Percentiles rank a stretch among this genome's conserved stretches.
These are phyloP conservation scores for Russula vinacea DNA, from an alignment of 768 basidiomycete species.

Conservation along the genomic window DNA sequence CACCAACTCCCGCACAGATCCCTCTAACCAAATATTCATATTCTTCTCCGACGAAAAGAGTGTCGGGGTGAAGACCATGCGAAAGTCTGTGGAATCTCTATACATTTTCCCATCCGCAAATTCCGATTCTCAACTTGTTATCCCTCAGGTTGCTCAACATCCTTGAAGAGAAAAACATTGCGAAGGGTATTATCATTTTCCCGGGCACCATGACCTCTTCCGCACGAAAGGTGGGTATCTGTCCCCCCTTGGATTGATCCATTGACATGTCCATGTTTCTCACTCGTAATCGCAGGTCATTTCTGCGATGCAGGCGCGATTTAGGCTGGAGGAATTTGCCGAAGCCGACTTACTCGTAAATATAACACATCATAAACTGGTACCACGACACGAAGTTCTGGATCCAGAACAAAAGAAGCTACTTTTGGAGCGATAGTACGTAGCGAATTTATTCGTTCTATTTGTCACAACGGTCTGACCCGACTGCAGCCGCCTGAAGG, in stretches of 20 bases:
- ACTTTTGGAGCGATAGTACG: constrained; percentile 91
- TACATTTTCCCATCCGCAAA: constrained; percentile 4
- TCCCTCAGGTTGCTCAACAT: constrained; percentile 74
- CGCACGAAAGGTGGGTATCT: constrained; percentile 76
- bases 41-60: constrained; percentile 96
- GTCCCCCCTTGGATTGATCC: not conserved
- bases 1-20: constrained; percentile 65
- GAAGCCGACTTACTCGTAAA: constrained; percentile 96
- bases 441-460: constrained; percentile 31
- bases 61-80: constrained; percentile 96
- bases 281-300: constrained; percentile 62
- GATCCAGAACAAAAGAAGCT: constrained; percentile 80
- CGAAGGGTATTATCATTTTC: constrained; percentile 92
- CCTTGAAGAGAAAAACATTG: constrained; percentile 87
- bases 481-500: constrained; percentile 81
- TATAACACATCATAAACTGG: constrained; percentile 93
- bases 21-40: constrained; percentile 80
- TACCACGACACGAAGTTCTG: constrained; percentile 89
- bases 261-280: not conserved
- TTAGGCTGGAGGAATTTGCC: constrained; percentile 91
- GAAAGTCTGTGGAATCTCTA: constrained; percentile 63
- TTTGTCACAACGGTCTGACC: constrained; percentile 19
- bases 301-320: constrained; percentile 81
- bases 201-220: constrained; percentile 96
- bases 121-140: not conserved